Conservation (phyloP, 495 filamentous ascomycete species). For the Podospora fimiseda region DNA sequence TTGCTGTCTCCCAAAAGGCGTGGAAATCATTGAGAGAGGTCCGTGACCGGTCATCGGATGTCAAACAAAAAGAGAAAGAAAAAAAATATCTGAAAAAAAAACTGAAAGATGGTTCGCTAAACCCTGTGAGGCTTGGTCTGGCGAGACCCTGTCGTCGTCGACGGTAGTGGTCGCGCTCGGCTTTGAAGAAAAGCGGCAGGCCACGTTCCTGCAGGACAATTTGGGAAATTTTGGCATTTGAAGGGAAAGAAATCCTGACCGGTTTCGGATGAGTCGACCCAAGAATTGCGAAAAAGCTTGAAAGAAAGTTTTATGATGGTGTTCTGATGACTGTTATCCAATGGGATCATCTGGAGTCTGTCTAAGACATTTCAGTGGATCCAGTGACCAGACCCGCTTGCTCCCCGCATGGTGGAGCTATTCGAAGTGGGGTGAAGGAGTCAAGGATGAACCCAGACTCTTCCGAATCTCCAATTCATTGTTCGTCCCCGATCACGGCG, state of each 20-base stretch:
- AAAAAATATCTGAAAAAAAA: background rate
- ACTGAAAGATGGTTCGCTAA: background rate
- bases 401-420: background rate
- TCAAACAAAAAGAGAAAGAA: no score
- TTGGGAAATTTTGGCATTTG: no score
- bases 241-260: background rate
- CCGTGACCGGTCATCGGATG: conserved; percentile 10
- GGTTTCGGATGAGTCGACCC: background rate
- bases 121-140: background rate
- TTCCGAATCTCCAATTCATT: background rate
- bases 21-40: no score
- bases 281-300: background rate
- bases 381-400: background rate
- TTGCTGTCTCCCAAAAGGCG: conserved; percentile 15
- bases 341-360: background rate
- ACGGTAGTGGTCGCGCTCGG: no score
- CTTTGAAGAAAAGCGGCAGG: background rate
- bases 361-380: background rate
- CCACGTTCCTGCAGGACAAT: background rate
- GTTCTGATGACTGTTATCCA: background rate
- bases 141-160: background rate
- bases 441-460: background rate
- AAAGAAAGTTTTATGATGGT: background rate
- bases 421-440: no score
- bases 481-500: conserved; percentile 1